phyloP scores from a whole-genome alignment of 1,139 yeast genomes.

The Suhomyces guaymorum region DNA sequence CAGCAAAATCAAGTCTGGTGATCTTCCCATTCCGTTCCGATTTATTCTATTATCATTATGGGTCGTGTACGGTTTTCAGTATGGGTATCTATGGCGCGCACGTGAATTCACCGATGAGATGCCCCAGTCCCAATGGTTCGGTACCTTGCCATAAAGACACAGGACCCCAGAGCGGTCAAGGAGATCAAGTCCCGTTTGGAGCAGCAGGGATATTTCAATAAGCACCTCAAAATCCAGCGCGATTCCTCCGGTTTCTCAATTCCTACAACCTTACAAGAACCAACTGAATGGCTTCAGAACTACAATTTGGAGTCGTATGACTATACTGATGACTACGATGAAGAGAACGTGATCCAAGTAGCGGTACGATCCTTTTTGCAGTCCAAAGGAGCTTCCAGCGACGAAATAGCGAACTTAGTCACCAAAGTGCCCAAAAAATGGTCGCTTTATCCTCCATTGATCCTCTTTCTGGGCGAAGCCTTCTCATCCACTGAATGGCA shows the following conservation, averaged over 20 bases:
- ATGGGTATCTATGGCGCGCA: no score
- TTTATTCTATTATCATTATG: no score
- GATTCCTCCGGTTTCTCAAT: constrained; percentile 15
- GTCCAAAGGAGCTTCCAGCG: not conserved
- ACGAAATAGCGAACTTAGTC: no score
- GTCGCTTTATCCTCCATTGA: constrained; percentile 67
- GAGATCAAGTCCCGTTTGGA: constrained; percentile 29
- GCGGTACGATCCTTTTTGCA: no score
- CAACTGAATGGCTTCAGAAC: constrained; percentile 1
- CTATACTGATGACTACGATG: no score
- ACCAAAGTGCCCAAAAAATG: constrained; percentile 50
- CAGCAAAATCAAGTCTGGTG: no score
- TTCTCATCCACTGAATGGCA: constrained; percentile 43
- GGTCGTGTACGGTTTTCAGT: no score
- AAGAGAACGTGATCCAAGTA: no score
- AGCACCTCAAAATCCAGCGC: constrained; percentile 25
- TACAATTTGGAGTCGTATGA: constrained; percentile 3
- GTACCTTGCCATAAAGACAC: constrained; percentile 8
- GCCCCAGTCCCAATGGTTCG: constrained; percentile 1
- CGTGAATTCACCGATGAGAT: not conserved
- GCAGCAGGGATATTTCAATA: constrained; percentile 21
- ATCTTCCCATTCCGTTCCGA: no score
- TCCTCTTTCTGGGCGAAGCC: constrained; percentile 51
- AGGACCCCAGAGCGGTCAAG: constrained; percentile 25
- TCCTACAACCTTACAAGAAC: constrained; percentile 6